Base-by-base conservation (phyloP, 306 rosid genomes). In the Ziziphus jujuba region DNA sequence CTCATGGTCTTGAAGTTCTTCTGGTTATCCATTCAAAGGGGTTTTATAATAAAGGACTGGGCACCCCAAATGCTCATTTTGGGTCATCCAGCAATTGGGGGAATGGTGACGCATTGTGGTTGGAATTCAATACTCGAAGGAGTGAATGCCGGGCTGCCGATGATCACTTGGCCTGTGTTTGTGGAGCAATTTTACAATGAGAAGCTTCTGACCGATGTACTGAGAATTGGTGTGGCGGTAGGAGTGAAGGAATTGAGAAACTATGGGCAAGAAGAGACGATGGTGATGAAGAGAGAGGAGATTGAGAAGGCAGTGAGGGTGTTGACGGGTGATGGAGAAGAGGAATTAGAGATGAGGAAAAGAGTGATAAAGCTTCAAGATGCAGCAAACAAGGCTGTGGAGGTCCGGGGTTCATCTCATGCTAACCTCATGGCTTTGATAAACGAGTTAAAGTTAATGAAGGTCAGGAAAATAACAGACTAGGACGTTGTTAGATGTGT, bases 101-200 rank as follows among this genome's bases (percentile, higher is more conserved):
- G 89, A 50, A 84, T 85, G 33, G 51, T 89, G 83, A 89, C 89
- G 1, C 91, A 85, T 21, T 85, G 89, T 20, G 89, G 95, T 6
- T 90, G 96, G 95, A 90, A 90, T 43, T 90, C 95, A 0, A 73
- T 81, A 6, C 6, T 85, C 65, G 96, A 90, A 70, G 81, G 88
- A 3, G 49, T 83, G 25, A 58, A 74, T 3, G 75, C 78, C 2
- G 87, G 86, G 0, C 80, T 85, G 56, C 85, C 87, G 0, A 83
- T 87, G 93, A 65, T 75, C 2, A 85, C 91, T 4, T 90, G 93
- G 91, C 96, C 93, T 1, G 49, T 89, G 1, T 64, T 80, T 2
- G 91, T 89, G 0, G 91, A 87, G 74, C 89, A 89, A n/a, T 89
- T 84, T 49, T 62, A 45, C 56, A 87, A 85, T 5, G 91, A 89